phyloP scores from a whole-genome alignment of 179 eudicot species.

The Nepenthes alata region DNA sequence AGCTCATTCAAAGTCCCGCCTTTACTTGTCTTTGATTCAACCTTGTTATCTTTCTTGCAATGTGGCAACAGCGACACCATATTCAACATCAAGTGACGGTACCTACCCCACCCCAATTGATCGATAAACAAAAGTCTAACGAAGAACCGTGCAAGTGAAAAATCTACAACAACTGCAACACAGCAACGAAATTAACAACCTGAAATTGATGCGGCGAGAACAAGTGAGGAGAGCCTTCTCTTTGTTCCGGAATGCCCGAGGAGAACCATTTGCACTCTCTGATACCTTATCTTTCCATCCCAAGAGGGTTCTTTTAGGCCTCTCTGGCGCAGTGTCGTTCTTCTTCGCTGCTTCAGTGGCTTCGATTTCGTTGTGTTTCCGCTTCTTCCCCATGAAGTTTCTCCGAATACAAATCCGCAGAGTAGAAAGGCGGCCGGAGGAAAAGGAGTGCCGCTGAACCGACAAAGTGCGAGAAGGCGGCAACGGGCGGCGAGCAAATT shows the following conservation, averaged over 20 bases:
- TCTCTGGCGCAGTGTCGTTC: conserved; percentile 21
- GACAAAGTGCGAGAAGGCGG: no score
- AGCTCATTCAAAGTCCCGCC: conserved; percentile 86
- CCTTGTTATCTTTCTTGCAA: conserved; percentile 80
- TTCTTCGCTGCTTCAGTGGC: conserved; percentile 5
- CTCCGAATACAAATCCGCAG: no score
- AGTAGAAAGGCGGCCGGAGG: no score
- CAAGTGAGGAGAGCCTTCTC: conserved; percentile 81
- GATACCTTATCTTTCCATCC: conserved; percentile 25
- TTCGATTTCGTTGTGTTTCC: conserved; percentile 27
- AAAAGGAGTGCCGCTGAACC: no score
- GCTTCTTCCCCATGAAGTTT: conserved; percentile 30
- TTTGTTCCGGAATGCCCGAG: conserved; percentile 38
- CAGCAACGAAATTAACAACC: conserved; percentile 21
- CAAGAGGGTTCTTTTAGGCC: conserved; percentile 26
- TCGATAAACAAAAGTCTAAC: neutral
- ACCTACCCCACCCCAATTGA: conserved; percentile 23
- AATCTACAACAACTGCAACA: no score
- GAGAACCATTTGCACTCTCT: conserved; percentile 7
- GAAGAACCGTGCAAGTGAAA: neutral
- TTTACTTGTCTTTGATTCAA: conserved; percentile 80
- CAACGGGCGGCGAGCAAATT: no score
- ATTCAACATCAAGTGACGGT: conserved; percentile 92
- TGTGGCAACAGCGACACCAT: conserved; percentile 70
- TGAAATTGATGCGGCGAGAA: conserved; percentile 75